A percentile compares a stretch with the other conserved stretches of the same genome.
Evolutionary conservation across 345 rosid species (phyloP).

Genomic region (Syzygium jambos): DNA sequence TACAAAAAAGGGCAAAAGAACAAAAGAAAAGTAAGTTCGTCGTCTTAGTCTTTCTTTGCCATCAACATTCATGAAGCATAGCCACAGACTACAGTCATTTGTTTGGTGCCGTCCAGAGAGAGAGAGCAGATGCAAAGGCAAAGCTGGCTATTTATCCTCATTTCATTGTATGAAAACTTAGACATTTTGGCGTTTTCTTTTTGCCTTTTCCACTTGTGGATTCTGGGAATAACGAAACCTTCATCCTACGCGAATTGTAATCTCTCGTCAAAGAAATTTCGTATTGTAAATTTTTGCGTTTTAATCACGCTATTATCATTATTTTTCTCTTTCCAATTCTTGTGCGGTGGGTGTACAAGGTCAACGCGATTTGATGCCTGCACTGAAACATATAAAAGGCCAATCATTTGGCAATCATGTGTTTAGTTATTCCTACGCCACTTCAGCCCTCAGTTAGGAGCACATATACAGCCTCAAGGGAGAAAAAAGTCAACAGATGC

Average conservation of each 20-base stretch:
- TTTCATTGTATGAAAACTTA: not conserved
- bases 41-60: not conserved
- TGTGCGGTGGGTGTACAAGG: not conserved
- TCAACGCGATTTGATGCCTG: not conserved
- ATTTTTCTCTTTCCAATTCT: not conserved
- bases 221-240: not conserved
- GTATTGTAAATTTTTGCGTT: not conserved
- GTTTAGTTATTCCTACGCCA: not conserved
- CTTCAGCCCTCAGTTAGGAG: not conserved
- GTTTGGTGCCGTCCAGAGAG: not conserved
- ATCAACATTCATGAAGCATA: not conserved
- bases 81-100: not conserved
- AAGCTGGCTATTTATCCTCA: not conserved
- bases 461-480: not conserved
- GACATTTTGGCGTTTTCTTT: not conserved
- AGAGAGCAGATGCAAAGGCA: not conserved
- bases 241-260: not conserved
- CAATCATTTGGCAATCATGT: not conserved
- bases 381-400: not conserved
- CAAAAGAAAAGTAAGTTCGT: not conserved
- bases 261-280: not conserved
- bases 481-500: not conserved
- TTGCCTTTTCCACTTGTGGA: not conserved
- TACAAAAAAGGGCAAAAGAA: not conserved
- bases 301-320: not conserved